Conservation (phyloP, 768 basidiomycete genomes). For the Hericium coralloides region DNA sequence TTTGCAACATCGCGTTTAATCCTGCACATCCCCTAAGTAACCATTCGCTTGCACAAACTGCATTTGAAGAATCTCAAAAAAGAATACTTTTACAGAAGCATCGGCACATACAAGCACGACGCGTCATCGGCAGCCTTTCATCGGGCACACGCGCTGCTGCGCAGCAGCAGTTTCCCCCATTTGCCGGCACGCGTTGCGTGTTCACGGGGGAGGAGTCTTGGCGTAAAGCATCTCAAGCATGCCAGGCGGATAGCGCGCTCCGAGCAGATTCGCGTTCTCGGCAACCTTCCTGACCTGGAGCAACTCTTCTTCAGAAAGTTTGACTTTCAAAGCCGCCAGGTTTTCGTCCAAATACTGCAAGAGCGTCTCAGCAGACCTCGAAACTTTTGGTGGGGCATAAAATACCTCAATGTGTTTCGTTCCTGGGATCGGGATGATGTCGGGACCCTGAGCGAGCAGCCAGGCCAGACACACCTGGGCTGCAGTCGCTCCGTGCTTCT, state of each 20-base stretch:
- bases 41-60: too few relatives aligned
- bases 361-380: background rate
- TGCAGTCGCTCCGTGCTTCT: constrained; percentile 18
- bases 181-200: too few relatives aligned
- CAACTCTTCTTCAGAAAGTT: background rate
- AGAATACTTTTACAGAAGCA: too few relatives aligned
- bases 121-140: too few relatives aligned
- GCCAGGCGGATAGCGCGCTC: background rate
- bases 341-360: background rate
- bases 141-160: too few relatives aligned
- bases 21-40: too few relatives aligned
- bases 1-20: too few relatives aligned
- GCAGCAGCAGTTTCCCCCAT: too few relatives aligned
- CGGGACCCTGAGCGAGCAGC: constrained; percentile 37
- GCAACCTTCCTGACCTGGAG: background rate
- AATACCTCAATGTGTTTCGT: constrained; percentile 31
- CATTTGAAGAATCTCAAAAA: too few relatives aligned
- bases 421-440: constrained; percentile 41
- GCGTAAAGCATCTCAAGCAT: background rate
- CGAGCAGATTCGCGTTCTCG: background rate
- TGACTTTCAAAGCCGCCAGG: background rate
- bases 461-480: constrained; percentile 27
- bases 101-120: too few relatives aligned
- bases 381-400: background rate
- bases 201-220: background rate